phyloP scores from a whole-genome alignment of 257 asterid genomes.

The Henckelia pumila region DNA sequence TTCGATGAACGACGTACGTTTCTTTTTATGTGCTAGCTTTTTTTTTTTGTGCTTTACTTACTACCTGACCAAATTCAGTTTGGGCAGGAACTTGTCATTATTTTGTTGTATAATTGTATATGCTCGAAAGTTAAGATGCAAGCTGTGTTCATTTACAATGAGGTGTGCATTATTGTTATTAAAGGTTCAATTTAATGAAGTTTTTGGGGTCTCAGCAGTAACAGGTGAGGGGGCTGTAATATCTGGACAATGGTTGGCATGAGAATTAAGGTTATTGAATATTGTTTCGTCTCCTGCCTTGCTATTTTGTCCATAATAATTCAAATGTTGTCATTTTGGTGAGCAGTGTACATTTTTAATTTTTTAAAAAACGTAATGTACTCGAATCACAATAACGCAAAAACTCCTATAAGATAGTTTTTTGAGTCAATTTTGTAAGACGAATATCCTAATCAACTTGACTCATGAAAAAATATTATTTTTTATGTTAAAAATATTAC shows the following conservation, averaged over 20 bases:
- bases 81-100: background rate
- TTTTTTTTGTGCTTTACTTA: too few species aligned
- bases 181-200: background rate
- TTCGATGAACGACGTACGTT: too few species aligned
- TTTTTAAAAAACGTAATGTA: background rate
- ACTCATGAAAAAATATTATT: too few species aligned
- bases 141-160: background rate
- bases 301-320: background rate
- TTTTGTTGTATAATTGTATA: background rate
- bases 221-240: background rate
- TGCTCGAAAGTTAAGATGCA: background rate
- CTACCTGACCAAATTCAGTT: background rate
- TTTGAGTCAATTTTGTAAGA: too few species aligned
- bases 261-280: background rate
- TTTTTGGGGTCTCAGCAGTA: background rate
- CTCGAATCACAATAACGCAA: background rate
- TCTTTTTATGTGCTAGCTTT: background rate
- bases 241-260: background rate
- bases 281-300: background rate
- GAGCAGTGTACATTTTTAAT: background rate
- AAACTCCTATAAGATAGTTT: too few species aligned
- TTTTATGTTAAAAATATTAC: too few species aligned
- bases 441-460: too few species aligned
- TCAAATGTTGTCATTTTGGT: background rate
- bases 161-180: background rate